A percentile compares a stretch with the other conserved stretches of the same genome.
phyloP scores from a whole-genome alignment of 1,139 yeast genomes.

The Suhomyces guaymorum region DNA sequence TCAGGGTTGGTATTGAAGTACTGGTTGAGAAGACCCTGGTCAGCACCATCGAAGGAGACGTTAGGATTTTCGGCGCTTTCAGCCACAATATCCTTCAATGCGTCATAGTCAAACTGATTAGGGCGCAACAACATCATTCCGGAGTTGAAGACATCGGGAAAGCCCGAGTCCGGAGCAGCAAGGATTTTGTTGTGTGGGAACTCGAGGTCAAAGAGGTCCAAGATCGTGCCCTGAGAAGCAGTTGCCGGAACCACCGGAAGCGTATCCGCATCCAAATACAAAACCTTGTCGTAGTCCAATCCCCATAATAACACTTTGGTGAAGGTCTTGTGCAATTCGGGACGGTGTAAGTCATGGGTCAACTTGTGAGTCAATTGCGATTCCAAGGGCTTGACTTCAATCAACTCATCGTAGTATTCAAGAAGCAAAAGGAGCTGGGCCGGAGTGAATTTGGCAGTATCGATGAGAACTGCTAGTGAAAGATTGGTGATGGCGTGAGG shows the following conservation, averaged over 20 bases:
- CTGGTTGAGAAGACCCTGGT: slow-evolving; percentile 88
- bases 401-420: slow-evolving; percentile 32
- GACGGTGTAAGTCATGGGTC: slow-evolving; percentile 53
- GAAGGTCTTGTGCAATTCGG: slow-evolving; percentile 70
- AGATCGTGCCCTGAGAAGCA: slow-evolving; percentile 31
- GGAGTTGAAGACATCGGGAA: slow-evolving; percentile 94
- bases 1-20: slow-evolving; percentile 58
- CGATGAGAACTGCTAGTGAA: slow-evolving; percentile 38
- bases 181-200: slow-evolving; percentile 44
- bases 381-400: slow-evolving; percentile 31
- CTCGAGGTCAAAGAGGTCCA: slow-evolving; percentile 32
- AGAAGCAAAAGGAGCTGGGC: slow-evolving; percentile 31
- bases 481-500: slow-evolving; percentile 4
- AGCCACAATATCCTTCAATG: slow-evolving; percentile 40
- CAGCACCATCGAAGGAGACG: slow-evolving; percentile 86
- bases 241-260: slow-evolving; percentile 51
- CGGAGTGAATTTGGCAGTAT: slow-evolving; percentile 28
- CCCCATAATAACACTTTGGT: slow-evolving; percentile 78
- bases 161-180: slow-evolving; percentile 92
- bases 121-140: slow-evolving; percentile 80
- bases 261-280: slow-evolving; percentile 84
- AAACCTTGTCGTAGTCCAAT: slow-evolving; percentile 55
- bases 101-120: slow-evolving; percentile 42
- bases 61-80: slow-evolving; percentile 16
- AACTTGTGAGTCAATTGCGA: slow-evolving; percentile 32